Evolutionary conservation across 2,329 filamentous ascomycete species (phyloP).

Genomic region (Plenodomus tracheiphilus): DNA sequence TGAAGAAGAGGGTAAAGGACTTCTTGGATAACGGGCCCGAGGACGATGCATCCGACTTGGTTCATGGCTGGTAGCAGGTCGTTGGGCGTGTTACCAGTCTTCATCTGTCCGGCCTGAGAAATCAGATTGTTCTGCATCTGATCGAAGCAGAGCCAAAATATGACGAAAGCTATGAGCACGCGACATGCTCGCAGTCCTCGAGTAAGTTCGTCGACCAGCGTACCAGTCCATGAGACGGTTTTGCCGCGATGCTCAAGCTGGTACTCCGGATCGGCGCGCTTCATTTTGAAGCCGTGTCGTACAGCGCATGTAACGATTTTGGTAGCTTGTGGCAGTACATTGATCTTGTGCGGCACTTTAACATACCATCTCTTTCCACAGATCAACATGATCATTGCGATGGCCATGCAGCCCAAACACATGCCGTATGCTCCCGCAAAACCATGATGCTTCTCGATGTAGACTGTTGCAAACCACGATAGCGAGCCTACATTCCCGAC

Average conservation of each 20-base stretch:
- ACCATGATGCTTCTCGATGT: conserved; percentile 67
- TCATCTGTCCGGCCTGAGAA: conserved; percentile 43
- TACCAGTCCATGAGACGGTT: conserved; percentile 28
- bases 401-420: conserved; percentile 64
- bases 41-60: conserved; percentile 37
- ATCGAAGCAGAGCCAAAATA: conserved; percentile 45
- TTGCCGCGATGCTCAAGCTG: conserved; percentile 24
- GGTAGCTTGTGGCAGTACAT: conserved; percentile 28
- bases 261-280: conserved; percentile 28
- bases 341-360: conserved; percentile 21
- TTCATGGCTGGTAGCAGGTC: conserved; percentile 41
- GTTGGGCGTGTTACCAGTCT: conserved; percentile 37
- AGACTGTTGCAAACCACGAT: conserved; percentile 64
- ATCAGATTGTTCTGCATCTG: conserved; percentile 47
- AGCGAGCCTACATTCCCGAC: conserved; percentile 68
- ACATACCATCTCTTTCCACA: conserved; percentile 13
- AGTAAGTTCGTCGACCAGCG: conserved; percentile 33
- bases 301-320: conserved; percentile 32
- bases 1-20: conserved; percentile 35
- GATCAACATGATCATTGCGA: conserved; percentile 61
- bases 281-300: conserved; percentile 32
- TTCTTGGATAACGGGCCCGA: conserved; percentile 36
- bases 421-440: conserved; percentile 69
- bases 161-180: conserved; percentile 39
- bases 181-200: conserved; percentile 38